Conservation (phyloP, 2,329 filamentous ascomycete genomes). For the Xylariaceae sp. region DNA sequence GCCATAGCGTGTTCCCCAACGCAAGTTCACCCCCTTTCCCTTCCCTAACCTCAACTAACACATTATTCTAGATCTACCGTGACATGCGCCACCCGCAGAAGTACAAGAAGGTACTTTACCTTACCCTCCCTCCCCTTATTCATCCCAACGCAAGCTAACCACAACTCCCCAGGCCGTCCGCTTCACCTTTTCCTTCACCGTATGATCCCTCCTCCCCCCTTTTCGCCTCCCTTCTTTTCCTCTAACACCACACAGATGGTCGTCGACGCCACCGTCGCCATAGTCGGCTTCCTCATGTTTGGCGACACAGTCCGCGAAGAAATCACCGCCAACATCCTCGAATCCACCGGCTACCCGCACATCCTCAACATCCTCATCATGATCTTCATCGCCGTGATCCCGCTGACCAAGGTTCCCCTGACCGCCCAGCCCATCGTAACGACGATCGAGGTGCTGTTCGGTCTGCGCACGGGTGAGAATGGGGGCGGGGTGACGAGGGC, state of each 20-base stretch:
- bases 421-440: slow-evolving; percentile 84
- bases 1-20: slow-evolving; percentile 73
- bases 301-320: slow-evolving; percentile 82
- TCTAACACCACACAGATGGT: slow-evolving; percentile 50
- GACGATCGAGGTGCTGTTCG: slow-evolving; percentile 74
- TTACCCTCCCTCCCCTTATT: background rate
- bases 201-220: slow-evolving; percentile 36
- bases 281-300: slow-evolving; percentile 89
- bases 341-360: slow-evolving; percentile 66
- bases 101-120: slow-evolving; percentile 44
- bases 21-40: slow-evolving; percentile 32
- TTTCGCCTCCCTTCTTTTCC: background rate
- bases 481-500: slow-evolving; percentile 44
- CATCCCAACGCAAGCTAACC: slow-evolving; percentile 14
- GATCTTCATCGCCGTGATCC: slow-evolving; percentile 84
- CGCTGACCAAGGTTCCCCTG: slow-evolving; percentile 89
- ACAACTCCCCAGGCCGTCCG: slow-evolving; percentile 55
- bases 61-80: slow-evolving; percentile 47
- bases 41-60: slow-evolving; percentile 12
- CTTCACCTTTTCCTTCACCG: slow-evolving; percentile 79
- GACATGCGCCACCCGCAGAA: slow-evolving; percentile 73
- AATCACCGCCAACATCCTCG: slow-evolving; percentile 84
- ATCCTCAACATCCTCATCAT: slow-evolving; percentile 73
- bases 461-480: slow-evolving; percentile 44
- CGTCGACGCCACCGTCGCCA: slow-evolving; percentile 75